Conservation (phyloP, 129 eudicot genomes). For the Silybum marianum region DNA sequence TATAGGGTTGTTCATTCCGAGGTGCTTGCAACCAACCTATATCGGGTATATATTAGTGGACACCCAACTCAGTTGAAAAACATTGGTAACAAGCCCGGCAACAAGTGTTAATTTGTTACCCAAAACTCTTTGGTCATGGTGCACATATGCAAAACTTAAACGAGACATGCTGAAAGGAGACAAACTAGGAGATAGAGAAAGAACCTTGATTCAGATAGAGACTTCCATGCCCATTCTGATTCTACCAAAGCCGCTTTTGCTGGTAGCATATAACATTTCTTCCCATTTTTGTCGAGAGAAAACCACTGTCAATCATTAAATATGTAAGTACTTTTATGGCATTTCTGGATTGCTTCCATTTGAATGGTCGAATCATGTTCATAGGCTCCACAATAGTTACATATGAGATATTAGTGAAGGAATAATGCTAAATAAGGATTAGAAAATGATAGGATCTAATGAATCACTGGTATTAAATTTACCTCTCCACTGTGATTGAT, state of each 20-base stretch:
- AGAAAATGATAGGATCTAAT: background rate
- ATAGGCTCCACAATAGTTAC: background rate
- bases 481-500: conserved; percentile 1
- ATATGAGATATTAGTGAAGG: no score
- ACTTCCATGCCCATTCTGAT: background rate
- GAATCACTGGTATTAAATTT: background rate
- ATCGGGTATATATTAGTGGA: no score
- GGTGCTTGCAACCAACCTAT: no score
- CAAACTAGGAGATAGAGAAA: background rate
- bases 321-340: background rate
- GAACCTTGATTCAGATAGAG: conserved; percentile 11
- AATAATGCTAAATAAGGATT: no score
- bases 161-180: no score
- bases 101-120: no score
- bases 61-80: no score
- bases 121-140: no score
- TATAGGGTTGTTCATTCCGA: no score
- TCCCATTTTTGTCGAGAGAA: conserved; percentile 16
- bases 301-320: conserved; percentile 13
- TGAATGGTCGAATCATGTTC: background rate
- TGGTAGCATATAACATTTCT: conserved; percentile 19
- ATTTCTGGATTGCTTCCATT: background rate
- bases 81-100: no score
- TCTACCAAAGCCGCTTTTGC: background rate
- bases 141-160: no score